Percentiles rank a stretch among this genome's conserved stretches.
phyloP scores from a whole-genome alignment of 2,329 filamentous ascomycete species.

The Drechslera avenae region DNA sequence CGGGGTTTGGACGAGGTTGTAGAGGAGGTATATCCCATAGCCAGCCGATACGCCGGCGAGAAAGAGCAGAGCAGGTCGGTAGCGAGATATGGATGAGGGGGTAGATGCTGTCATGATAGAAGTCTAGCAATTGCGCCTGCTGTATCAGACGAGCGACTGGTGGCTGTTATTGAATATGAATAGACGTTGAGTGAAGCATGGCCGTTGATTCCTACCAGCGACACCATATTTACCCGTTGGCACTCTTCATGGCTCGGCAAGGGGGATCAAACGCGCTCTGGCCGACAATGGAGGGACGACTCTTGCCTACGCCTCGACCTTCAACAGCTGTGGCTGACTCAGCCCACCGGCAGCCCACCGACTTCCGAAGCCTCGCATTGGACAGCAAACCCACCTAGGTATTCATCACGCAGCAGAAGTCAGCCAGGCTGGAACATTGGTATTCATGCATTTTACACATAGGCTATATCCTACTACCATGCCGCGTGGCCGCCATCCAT shows the following conservation, averaged over 20 bases:
- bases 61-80: constrained; percentile 58
- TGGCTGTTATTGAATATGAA: constrained; percentile 1
- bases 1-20: constrained; percentile 47
- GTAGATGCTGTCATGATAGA: constrained; percentile 39
- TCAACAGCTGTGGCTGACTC: constrained; percentile 9
- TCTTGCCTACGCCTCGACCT: not conserved
- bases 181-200: constrained; percentile 4
- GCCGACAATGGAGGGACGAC: not conserved
- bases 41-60: constrained; percentile 62
- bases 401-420: not conserved
- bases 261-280: constrained; percentile 6
- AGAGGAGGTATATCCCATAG: constrained; percentile 65
- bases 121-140: constrained; percentile 4
- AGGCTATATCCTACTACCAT: constrained; percentile 36
- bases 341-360: constrained; percentile 4
- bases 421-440: not conserved
- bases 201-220: constrained; percentile 15
- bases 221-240: constrained; percentile 18
- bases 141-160: not conserved
- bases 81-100: constrained; percentile 45
- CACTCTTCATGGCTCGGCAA: constrained; percentile 15
- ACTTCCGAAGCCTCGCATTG: constrained; percentile 18
- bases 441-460: not conserved
- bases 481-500: constrained; percentile 49
- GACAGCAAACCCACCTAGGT: constrained; percentile 6